phyloP scores from a whole-genome alignment of 495 filamentous ascomycete species.

The Penicillium antarcticum region DNA sequence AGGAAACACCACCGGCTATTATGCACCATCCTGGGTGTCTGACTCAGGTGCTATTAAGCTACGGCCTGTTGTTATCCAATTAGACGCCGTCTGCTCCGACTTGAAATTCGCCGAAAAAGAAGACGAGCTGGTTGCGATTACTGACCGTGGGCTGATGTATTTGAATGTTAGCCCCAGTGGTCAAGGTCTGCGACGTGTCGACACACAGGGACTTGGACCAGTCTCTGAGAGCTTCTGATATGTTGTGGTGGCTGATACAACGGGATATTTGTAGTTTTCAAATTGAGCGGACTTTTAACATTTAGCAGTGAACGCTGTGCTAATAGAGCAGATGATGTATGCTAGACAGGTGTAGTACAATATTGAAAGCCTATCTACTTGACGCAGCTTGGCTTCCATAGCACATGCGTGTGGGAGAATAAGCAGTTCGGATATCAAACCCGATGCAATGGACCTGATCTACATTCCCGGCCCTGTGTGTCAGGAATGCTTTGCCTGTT shows the following conservation, averaged over 20 bases:
- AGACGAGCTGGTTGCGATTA: conserved; percentile 40
- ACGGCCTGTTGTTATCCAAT: conserved; percentile 29
- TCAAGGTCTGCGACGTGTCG: not conserved
- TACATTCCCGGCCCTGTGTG: too few relatives aligned
- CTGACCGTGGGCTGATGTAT: conserved; percentile 44
- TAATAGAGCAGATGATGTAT: too few relatives aligned
- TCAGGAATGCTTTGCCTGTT: too few relatives aligned
- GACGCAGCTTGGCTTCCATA: too few relatives aligned
- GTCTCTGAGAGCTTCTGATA: not conserved
- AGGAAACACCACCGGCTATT: conserved; percentile 23
- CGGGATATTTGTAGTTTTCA: not conserved
- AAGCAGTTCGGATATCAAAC: too few relatives aligned
- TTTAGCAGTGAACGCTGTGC: too few relatives aligned
- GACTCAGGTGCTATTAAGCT: conserved; percentile 24
- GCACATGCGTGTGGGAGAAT: too few relatives aligned
- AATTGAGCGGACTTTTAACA: not conserved
- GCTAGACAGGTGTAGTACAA: too few relatives aligned
- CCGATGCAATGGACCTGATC: too few relatives aligned
- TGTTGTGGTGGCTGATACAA: too few relatives aligned
- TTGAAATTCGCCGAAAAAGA: conserved; percentile 36
- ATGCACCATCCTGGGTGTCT: conserved; percentile 26
- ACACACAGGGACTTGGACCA: not conserved
- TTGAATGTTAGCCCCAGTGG: conserved; percentile 32
- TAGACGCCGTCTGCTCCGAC: conserved; percentile 42
- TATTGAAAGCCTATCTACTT: too few relatives aligned